Percentiles rank a stretch among this genome's conserved stretches.
phyloP scores from a whole-genome alignment of 768 basidiomycete species.

The Leccinum aurantiacum region DNA sequence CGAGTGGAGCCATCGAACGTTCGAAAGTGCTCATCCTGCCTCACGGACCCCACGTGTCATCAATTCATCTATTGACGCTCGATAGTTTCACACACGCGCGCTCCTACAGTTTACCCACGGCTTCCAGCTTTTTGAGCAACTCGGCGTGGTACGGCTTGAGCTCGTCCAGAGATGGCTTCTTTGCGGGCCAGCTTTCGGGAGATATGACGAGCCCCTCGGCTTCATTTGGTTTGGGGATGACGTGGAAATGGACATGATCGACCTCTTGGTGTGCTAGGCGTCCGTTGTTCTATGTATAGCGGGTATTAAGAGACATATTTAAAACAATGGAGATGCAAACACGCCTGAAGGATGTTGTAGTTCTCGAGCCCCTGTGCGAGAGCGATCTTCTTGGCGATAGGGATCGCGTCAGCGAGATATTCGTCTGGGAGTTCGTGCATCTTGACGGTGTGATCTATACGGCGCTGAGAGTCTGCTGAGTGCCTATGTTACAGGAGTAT shows the following conservation, averaged over 20 bases:
- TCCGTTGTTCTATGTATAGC: conserved; percentile 60
- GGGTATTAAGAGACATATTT: not conserved
- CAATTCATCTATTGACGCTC: not conserved
- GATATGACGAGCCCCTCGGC: conserved; percentile 71
- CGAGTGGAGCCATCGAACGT: not conserved
- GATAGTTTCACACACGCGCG: not conserved
- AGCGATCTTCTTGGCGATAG: conserved; percentile 86
- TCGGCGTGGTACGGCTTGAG: conserved; percentile 23
- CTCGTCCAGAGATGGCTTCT: conserved; percentile 20
- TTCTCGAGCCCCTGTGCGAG: conserved; percentile 69
- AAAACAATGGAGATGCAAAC: not conserved
- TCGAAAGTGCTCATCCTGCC: not conserved
- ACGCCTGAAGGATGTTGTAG: conserved; percentile 82
- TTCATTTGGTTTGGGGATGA: conserved; percentile 85
- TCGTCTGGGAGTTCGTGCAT: conserved; percentile 88
- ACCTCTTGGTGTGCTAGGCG: conserved; percentile 66
- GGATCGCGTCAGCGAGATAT: conserved; percentile 72
- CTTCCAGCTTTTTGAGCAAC: conserved; percentile 20
- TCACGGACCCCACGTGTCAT: not conserved
- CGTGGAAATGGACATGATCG: conserved; percentile 89
- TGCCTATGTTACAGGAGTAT: not conserved
- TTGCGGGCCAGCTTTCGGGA: conserved; percentile 50
- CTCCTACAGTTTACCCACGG: conserved; percentile 17
- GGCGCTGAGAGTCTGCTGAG: not conserved
- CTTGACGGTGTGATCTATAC: conserved; percentile 79